Base-by-base conservation (phyloP, 2,329 filamentous ascomycete genomes). In the Alternaria brassicae region DNA sequence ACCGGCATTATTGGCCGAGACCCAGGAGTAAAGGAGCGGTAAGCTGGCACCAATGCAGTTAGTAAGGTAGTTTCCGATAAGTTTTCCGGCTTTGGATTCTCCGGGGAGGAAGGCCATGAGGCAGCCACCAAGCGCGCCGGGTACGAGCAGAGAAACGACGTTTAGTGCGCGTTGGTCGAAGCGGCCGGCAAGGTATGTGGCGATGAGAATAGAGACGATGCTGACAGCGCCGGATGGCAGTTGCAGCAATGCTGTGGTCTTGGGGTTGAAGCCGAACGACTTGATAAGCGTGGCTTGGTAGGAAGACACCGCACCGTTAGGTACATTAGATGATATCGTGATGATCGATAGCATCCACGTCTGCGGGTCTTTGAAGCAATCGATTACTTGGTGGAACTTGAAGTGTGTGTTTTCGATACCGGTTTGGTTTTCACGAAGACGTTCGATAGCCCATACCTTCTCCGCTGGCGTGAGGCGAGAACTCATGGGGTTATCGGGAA, bases 381-480 rank as follows among this genome's bases (percentile, higher is more conserved):
- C 82, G 7, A 75, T 30, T 27, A 81, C 73, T 55, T 85, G 82
- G 3, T 72, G 59, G 19, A 65, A 65, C 56, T 84, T 84, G 72
- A 83, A 80, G 9, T 77, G 72, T 42, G 80, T 81, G 68, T 81
- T 83, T 57, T 83, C 81, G 32, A 83, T 82, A n/a, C 82, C 82
- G 2, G 80, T 84, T 53, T 81, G 77, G 59, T 84, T 84, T 17
- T 75, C 73, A 7, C 79, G 74, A 0, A 83, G 72, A 2, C 81
- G 77, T 49, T 80, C 74, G 10, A 81, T 67, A 0, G 79, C 78
- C 49, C 63, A 48, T 4, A 67, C 51, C 44, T 70, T 69, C 30
- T 72, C 62, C 1, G 47, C 39, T 6, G 60, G 56, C 2, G 51
- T 66, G 12, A 75, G 60, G 7, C 63, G 65, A 1, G 68, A 67